phyloP scores from a whole-genome alignment of 1,139 yeast species.

The Blastobotrys buckinghamii region DNA sequence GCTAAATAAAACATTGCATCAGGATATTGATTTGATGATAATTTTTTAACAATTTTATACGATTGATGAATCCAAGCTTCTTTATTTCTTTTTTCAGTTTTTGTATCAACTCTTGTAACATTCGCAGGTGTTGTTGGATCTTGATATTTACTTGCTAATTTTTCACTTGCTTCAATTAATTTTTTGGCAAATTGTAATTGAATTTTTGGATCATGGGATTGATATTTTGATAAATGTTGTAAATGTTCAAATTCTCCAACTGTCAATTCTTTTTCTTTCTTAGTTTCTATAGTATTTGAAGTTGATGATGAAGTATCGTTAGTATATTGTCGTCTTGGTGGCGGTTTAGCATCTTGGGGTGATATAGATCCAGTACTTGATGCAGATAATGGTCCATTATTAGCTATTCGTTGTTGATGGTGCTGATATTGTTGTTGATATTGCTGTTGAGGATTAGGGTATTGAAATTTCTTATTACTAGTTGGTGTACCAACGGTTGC shows the following conservation, averaged over 20 bases:
- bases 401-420: background rate
- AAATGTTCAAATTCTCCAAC: conserved; percentile 29
- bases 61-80: conserved; percentile 53
- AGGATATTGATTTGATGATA: conserved; percentile 40
- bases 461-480: conserved; percentile 6
- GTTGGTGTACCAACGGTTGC: conserved; percentile 5
- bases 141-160: conserved; percentile 27
- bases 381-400: background rate
- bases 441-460: conserved; percentile 3
- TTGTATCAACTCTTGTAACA: conserved; percentile 32
- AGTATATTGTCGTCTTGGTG: conserved; percentile 26
- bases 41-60: conserved; percentile 49
- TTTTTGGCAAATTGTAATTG: conserved; percentile 36
- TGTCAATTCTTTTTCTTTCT: conserved; percentile 19
- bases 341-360: conserved; percentile 19
- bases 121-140: conserved; percentile 31
- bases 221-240: conserved; percentile 27
- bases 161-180: conserved; percentile 32
- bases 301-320: conserved; percentile 15
- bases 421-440: conserved; percentile 9
- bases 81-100: conserved; percentile 45
- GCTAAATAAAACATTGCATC: conserved; percentile 55
- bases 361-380: background rate
- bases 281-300: background rate
- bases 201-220: conserved; percentile 28